Percentiles rank a stretch among this genome's conserved stretches.
Evolutionary conservation across 768 basidiomycete genomes (phyloP).

Genomic region (Boletales sp.): DNA sequence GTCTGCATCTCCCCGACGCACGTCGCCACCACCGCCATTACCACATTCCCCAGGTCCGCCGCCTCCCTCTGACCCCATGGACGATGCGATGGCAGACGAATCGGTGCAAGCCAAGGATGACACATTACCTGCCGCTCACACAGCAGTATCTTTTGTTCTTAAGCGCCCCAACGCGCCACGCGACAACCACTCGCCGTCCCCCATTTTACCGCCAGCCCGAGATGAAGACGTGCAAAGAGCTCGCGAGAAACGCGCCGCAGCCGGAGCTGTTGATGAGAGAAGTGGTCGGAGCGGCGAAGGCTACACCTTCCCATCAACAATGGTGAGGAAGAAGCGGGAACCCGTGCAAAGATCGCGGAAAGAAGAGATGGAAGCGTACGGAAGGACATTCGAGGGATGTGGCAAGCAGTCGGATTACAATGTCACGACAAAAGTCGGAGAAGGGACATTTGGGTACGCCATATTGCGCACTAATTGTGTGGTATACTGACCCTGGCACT

Average conservation of each 20-base stretch:
- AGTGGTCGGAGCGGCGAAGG: conserved; percentile 1
- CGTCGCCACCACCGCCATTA: conserved; percentile 11
- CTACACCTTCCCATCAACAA: not conserved
- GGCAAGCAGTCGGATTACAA: conserved; percentile 75
- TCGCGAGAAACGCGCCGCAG: conserved; percentile 22
- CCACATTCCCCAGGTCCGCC: conserved; percentile 23
- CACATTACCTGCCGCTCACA: conserved; percentile 35
- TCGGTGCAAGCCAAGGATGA: conserved; percentile 21
- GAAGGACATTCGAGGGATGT: conserved; percentile 64
- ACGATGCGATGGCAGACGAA: conserved; percentile 17
- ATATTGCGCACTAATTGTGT: not conserved
- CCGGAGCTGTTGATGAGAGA: conserved; percentile 6
- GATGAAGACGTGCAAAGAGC: conserved; percentile 25
- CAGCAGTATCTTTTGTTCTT: conserved; percentile 38
- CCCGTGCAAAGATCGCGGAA: conserved; percentile 51
- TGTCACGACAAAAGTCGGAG: conserved; percentile 83
- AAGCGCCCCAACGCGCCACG: conserved; percentile 47
- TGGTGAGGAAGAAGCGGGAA: conserved; percentile 36
- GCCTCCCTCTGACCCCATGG: conserved; percentile 36
- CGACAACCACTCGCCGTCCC: conserved; percentile 43
- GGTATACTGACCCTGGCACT: conserved; percentile 5
- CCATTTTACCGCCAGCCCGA: conserved; percentile 32
- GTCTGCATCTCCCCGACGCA: conserved; percentile 20
- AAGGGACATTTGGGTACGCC: conserved; percentile 93
- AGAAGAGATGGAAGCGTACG: conserved; percentile 67